Evolutionary conservation across 768 basidiomycete genomes (phyloP).

Genomic region (Dentipellis fragilis): DNA sequence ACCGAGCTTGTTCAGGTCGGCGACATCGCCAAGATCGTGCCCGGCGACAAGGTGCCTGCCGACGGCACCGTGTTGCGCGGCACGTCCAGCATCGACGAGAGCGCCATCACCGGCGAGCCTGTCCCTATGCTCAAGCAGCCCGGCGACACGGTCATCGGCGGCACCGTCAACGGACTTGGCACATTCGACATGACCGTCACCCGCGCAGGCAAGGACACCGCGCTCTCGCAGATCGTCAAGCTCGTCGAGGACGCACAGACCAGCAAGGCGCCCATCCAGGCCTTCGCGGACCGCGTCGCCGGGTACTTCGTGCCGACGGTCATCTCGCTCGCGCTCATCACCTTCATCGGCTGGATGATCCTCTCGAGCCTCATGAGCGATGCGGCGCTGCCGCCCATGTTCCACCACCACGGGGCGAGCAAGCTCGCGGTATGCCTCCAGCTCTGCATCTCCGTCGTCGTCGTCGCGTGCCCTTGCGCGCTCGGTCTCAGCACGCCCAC

Average conservation of each 20-base stretch:
- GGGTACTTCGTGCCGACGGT: conserved; percentile 94
- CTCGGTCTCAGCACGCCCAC: conserved; percentile 94
- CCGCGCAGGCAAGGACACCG: conserved; percentile 92
- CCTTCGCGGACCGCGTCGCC: conserved; percentile 89
- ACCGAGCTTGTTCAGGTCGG: conserved; percentile 94
- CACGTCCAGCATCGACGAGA: conserved; percentile 86
- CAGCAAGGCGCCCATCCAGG: conserved; percentile 95
- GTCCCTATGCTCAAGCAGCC: conserved; percentile 76
- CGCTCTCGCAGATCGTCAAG: conserved; percentile 90
- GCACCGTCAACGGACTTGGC: conserved; percentile 95
- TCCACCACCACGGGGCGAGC: conserved; percentile 73
- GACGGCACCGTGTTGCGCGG: conserved; percentile 88
- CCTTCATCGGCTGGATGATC: conserved; percentile 78
- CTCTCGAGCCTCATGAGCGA: conserved; percentile 50
- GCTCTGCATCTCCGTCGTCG: conserved; percentile 95
- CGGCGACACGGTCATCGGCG: conserved; percentile 87
- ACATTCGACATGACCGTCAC: conserved; percentile 95
- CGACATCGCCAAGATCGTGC: conserved; percentile 87
- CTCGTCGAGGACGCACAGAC: conserved; percentile 98
- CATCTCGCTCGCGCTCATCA: conserved; percentile 69
- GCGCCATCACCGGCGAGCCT: conserved; percentile 93
- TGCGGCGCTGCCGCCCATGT: conserved; percentile 68
- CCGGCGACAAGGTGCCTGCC: conserved; percentile 93
- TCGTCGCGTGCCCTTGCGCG: conserved; percentile 97
- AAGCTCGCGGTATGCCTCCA: conserved; percentile 88